Conservation (phyloP, 139 green algal genomes). For the Chlamydomonas schloesseri region DNA sequence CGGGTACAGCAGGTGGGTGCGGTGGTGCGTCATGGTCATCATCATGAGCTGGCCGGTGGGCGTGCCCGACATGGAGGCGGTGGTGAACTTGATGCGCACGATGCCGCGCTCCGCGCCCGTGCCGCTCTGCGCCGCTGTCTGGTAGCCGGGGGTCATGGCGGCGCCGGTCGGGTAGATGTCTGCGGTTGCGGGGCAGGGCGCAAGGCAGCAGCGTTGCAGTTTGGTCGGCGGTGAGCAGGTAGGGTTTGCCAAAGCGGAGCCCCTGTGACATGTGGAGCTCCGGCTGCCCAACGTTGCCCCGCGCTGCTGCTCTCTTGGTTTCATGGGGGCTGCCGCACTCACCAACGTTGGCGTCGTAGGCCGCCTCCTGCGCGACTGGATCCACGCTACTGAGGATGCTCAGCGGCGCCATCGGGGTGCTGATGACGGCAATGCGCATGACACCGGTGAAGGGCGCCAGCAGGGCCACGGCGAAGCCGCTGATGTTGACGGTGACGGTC, state of each 20-base stretch:
- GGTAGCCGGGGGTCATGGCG: constrained; percentile 16
- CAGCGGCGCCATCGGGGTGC: not conserved
- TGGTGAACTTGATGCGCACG: constrained; percentile 1
- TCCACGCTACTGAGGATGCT: constrained; percentile 21
- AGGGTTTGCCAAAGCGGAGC: too few relatives aligned
- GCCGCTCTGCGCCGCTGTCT: not conserved
- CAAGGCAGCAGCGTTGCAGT: too few relatives aligned
- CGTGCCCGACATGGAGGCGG: constrained; percentile 31
- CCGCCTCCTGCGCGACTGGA: not conserved
- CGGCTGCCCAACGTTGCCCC: too few relatives aligned
- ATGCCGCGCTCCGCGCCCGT: constrained; percentile 2
- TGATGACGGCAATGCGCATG: constrained; percentile 50
- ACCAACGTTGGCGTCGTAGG: constrained; percentile 22
- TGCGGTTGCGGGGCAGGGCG: not conserved
- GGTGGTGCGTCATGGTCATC: constrained; percentile 48
- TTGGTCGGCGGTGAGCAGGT: too few relatives aligned
- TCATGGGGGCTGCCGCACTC: too few relatives aligned
- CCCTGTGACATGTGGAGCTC: too few relatives aligned
- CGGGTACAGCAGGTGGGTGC: constrained; percentile 11
- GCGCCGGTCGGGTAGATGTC: constrained; percentile 37
- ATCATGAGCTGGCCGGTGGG: constrained; percentile 35
- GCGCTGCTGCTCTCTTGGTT: too few relatives aligned
- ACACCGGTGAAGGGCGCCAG: constrained; percentile 55
- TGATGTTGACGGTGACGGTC: not conserved
- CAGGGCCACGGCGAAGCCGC: not conserved